A percentile compares a stretch with the other conserved stretches of the same genome.
phyloP scores from a whole-genome alignment of 495 filamentous ascomycete genomes.

The Xylaria grammica region DNA sequence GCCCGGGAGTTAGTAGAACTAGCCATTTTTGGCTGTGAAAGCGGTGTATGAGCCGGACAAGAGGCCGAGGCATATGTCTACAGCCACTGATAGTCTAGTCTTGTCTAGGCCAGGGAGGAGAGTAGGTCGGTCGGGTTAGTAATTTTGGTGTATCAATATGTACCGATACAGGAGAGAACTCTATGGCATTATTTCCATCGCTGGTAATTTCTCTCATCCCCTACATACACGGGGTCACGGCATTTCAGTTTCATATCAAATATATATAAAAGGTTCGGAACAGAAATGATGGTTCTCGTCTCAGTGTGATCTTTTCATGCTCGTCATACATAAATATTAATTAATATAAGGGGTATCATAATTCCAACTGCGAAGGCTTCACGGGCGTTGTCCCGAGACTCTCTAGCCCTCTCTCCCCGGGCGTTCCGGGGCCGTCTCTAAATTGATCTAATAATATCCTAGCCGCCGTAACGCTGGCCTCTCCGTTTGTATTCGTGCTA shows the following conservation, averaged over 20 bases:
- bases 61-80: background rate
- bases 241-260: constrained; percentile 11
- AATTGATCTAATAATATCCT: constrained; percentile 36
- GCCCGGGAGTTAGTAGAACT: background rate
- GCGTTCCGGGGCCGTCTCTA: constrained; percentile 37
- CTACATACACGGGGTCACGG: constrained; percentile 8
- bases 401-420: constrained; percentile 60
- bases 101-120: background rate
- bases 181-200: constrained; percentile 2
- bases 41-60: constrained; percentile 3
- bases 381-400: constrained; percentile 68
- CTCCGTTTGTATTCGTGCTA: constrained; percentile 40
- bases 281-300: background rate
- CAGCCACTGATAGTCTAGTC: background rate
- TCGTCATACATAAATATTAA: too few species aligned
- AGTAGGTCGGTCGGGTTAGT: background rate
- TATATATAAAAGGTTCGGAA: constrained; percentile 10
- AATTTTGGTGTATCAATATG: constrained; percentile 24
- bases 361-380: constrained; percentile 39
- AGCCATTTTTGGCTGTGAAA: background rate
- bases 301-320: background rate
- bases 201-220: constrained; percentile 4
- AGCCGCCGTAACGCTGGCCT: constrained; percentile 32
- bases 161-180: constrained; percentile 19
- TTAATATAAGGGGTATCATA: constrained; percentile 15